Conservation (phyloP, 106 monocot genomes). For the Hemerocallis citrina region DNA sequence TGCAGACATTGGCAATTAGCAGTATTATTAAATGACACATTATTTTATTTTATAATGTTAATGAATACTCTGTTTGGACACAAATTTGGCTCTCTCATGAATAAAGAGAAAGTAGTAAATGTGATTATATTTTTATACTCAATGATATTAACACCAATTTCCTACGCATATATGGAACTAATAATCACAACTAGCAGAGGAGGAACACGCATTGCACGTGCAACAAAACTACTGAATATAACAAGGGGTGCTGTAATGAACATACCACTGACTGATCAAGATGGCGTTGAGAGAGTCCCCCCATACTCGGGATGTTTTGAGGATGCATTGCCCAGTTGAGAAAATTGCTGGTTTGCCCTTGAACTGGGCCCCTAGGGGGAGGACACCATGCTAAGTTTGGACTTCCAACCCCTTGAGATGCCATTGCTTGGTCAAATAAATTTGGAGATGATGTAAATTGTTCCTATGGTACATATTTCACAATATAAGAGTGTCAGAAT, state of each 20-base stretch:
- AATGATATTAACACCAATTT: too few species aligned
- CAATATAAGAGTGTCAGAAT: background rate
- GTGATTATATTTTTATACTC: too few species aligned
- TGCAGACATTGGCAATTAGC: too few species aligned
- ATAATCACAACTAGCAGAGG: too few species aligned
- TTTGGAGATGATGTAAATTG: slow-evolving; percentile 35
- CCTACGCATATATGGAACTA: too few species aligned
- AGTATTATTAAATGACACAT: too few species aligned
- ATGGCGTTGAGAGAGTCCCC: slow-evolving; percentile 16
- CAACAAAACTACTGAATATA: too few species aligned
- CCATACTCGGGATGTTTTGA: slow-evolving; percentile 21
- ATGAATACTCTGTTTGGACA: too few species aligned
- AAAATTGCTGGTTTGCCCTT: slow-evolving; percentile 33
- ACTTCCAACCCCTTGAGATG: slow-evolving; percentile 25
- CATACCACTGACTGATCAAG: slow-evolving; percentile 34
- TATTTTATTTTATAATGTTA: too few species aligned
- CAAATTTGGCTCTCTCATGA: too few species aligned
- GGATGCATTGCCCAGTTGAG: slow-evolving; percentile 34
- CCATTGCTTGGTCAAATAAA: slow-evolving; percentile 36
- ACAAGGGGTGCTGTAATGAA: background rate
- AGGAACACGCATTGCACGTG: too few species aligned
- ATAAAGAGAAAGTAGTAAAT: too few species aligned
- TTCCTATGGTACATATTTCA: slow-evolving; percentile 16
- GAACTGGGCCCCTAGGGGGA: slow-evolving; percentile 15
- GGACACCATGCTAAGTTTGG: slow-evolving; percentile 26